Evolutionary conservation across 768 basidiomycete genomes (phyloP).

Genomic region (Polyporus arcularius): DNA sequence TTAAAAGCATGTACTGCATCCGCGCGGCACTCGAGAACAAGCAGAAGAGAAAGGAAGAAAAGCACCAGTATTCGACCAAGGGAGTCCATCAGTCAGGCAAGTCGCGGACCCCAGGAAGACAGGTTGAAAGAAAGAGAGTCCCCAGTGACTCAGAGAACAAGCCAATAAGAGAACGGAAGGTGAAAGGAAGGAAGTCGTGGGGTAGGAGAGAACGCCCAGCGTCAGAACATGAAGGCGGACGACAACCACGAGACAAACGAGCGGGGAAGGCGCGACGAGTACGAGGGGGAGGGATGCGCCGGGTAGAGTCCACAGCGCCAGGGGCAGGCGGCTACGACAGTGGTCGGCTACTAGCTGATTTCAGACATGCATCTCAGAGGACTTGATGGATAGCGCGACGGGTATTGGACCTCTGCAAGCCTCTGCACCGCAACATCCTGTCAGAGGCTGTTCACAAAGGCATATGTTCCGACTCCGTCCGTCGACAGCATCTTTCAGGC

Average conservation of each 20-base stretch:
- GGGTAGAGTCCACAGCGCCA: not conserved
- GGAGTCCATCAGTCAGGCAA: constrained; percentile 11
- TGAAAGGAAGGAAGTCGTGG: not conserved
- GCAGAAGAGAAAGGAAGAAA: constrained; percentile 1
- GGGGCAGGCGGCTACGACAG: constrained; percentile 11
- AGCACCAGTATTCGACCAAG: constrained; percentile 17
- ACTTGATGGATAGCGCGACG: not conserved
- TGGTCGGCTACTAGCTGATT: constrained; percentile 2
- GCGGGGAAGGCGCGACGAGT: not conserved
- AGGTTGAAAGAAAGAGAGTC: not conserved
- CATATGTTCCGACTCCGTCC: not conserved
- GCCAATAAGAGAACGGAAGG: not conserved
- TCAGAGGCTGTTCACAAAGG: not conserved
- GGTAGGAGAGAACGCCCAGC: constrained; percentile 19
- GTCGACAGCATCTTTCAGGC: not conserved
- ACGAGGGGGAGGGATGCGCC: not conserved
- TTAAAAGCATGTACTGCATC: constrained; percentile 26
- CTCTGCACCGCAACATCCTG: not conserved
- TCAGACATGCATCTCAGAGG: not conserved
- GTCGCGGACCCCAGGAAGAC: not conserved
- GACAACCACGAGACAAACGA: constrained; percentile 8
- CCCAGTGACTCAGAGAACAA: not conserved
- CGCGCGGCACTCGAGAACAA: constrained; percentile 6
- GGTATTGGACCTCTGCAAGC: not conserved
- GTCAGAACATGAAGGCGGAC: constrained; percentile 24